These are phyloP conservation scores for Pleurotus djamor DNA, from an alignment of 768 basidiomycete genomes.

Conservation along the genomic window DNA sequence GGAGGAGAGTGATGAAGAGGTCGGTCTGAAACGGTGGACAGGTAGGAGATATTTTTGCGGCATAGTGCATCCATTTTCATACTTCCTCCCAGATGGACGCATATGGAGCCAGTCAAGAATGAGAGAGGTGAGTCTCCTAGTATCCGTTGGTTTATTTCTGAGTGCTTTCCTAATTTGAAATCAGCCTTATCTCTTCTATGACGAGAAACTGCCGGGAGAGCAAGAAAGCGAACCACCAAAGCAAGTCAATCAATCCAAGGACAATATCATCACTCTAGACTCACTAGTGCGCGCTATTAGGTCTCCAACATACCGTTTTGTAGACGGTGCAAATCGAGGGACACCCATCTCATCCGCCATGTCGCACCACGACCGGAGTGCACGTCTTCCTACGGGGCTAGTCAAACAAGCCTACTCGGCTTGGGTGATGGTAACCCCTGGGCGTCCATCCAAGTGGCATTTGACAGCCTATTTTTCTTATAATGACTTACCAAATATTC, in stretches of 20 bases:
- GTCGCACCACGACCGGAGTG: slow-evolving; percentile 56
- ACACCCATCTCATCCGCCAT: slow-evolving; percentile 49
- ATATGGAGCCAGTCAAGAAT: slow-evolving; percentile 70
- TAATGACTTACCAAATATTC: slow-evolving; percentile 42
- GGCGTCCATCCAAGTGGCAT: slow-evolving; percentile 62
- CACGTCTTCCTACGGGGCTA: slow-evolving; percentile 51
- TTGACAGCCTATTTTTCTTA: slow-evolving; percentile 58
- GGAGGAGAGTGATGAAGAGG: slow-evolving; percentile 67
- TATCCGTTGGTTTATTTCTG: too few relatives aligned
- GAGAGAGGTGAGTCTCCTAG: slow-evolving; percentile 41
- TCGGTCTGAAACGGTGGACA: slow-evolving; percentile 67
- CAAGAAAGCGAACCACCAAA: slow-evolving; percentile 28
- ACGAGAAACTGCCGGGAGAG: slow-evolving; percentile 52
- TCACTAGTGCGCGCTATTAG: slow-evolving; percentile 18
- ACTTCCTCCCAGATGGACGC: slow-evolving; percentile 46
- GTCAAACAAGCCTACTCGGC: slow-evolving; percentile 76
- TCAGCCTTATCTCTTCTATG: slow-evolving; percentile 70
- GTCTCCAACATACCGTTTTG: slow-evolving; percentile 49
- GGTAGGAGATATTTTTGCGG: slow-evolving; percentile 20
- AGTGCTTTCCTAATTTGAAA: slow-evolving; percentile 3
- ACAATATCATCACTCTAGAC: neutral
- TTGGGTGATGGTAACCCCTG: slow-evolving; percentile 45
- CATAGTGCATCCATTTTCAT: slow-evolving; percentile 2
- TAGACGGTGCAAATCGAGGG: slow-evolving; percentile 51
- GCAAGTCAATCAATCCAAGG: slow-evolving; percentile 17